Percentiles rank a stretch among this genome's conserved stretches.
phyloP scores from a whole-genome alignment of 345 rosid species.

The Trapa bicornis region DNA sequence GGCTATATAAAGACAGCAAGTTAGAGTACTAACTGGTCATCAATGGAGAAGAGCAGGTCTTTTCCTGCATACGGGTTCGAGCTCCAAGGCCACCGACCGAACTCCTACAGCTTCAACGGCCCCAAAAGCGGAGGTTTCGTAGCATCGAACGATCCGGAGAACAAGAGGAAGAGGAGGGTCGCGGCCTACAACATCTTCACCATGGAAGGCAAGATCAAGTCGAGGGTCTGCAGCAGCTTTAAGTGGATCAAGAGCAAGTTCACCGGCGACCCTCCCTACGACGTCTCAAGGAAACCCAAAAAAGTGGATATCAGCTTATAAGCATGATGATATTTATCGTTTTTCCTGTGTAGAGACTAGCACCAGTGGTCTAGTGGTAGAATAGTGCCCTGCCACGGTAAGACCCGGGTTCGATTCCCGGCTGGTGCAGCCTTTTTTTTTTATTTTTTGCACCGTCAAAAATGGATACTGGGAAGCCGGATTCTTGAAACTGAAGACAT shows the following conservation, averaged over 20 bases:
- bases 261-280: conserved; percentile 27
- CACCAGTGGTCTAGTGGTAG: conserved; percentile 88
- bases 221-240: conserved; percentile 62
- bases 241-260: conserved; percentile 93
- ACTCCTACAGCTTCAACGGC: conserved; percentile 65
- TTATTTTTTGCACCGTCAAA: no score
- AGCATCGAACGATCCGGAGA: conserved; percentile 45
- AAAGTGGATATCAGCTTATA: background rate
- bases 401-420: conserved; percentile 67
- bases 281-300: conserved; percentile 11
- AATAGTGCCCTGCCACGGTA: conserved; percentile 74
- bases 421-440: conserved; percentile 26
- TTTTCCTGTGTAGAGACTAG: background rate
- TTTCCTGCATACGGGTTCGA: conserved; percentile 43
- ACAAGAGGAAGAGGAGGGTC: conserved; percentile 75
- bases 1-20: no score
- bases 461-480: no score
- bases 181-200: conserved; percentile 71
- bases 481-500: no score
- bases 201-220: conserved; percentile 63
- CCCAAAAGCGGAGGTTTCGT: conserved; percentile 16
- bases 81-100: conserved; percentile 28
- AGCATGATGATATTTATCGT: no score
- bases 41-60: conserved; percentile 80
- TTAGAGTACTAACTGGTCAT: background rate